Evolutionary conservation across 768 basidiomycete genomes (phyloP).

Genomic region (Termitomyces sp.): DNA sequence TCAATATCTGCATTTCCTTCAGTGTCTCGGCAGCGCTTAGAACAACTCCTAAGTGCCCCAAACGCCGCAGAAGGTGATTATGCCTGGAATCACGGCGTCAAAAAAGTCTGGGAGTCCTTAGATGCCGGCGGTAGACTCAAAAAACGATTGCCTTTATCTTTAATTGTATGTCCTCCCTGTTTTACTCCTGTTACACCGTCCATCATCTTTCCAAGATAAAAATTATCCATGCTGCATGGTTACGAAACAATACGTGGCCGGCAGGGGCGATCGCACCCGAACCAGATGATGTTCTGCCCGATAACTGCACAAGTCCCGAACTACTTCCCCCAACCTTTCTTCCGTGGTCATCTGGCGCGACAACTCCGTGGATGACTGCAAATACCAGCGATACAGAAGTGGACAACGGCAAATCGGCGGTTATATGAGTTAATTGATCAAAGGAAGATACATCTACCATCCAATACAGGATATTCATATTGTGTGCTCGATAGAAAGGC

Average conservation of each 20-base stretch:
- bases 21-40: constrained; percentile 40
- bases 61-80: constrained; percentile 43
- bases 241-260: constrained; percentile 76
- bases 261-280: constrained; percentile 51
- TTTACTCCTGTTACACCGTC: constrained; percentile 8
- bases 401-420: background rate
- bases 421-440: background rate
- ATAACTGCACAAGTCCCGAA: constrained; percentile 7
- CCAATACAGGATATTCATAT: constrained; percentile 1
- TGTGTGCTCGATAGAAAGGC: background rate
- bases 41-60: constrained; percentile 41
- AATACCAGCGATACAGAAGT: constrained; percentile 10
- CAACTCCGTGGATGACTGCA: constrained; percentile 20
- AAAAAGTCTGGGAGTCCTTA: constrained; percentile 61
- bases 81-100: constrained; percentile 51
- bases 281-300: constrained; percentile 46
- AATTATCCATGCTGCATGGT: constrained; percentile 69
- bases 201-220: constrained; percentile 47
- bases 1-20: constrained; percentile 19
- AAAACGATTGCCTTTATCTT: constrained; percentile 51
- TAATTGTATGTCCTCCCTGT: constrained; percentile 45
- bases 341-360: constrained; percentile 17
- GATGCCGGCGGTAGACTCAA: constrained; percentile 52
- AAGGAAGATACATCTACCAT: background rate
- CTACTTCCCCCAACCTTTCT: constrained; percentile 11